Evolutionary conservation across 345 rosid species (phyloP).

Genomic region (Streptanthus diversifolius): DNA sequence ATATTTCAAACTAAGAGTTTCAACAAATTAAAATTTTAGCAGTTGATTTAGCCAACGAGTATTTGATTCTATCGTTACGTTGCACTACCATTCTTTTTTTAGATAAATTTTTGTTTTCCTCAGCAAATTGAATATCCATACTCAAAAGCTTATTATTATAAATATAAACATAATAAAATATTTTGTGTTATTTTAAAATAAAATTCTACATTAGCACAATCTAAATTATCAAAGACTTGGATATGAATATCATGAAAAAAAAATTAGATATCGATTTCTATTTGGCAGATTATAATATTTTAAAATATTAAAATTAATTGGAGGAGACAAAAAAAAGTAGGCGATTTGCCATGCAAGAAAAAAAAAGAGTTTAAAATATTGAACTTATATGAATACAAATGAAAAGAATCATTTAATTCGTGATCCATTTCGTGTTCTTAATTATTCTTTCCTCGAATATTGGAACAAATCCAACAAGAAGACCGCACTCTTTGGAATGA

Average conservation of each 20-base stretch:
- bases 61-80: not conserved
- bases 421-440: not conserved
- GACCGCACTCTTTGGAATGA: not conserved
- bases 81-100: not conserved
- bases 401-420: not conserved
- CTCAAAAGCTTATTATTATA: not conserved
- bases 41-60: not conserved
- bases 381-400: not conserved
- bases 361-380: not conserved
- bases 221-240: not conserved
- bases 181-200: not conserved
- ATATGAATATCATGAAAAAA: not conserved
- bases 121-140: not conserved
- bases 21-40: not conserved
- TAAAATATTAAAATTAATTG: not conserved
- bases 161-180: not conserved
- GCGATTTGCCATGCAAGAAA: not conserved
- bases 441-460: not conserved
- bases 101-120: not conserved
- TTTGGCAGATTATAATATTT: not conserved
- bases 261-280: not conserved
- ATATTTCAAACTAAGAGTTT: not conserved
- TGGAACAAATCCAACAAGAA: not conserved
- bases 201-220: not conserved
- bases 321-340: not conserved